A percentile compares a stretch with the other conserved stretches of the same genome.
Evolutionary conservation across 2,329 filamentous ascomycete genomes (phyloP).

Genomic region (Colletotrichum godetiae): DNA sequence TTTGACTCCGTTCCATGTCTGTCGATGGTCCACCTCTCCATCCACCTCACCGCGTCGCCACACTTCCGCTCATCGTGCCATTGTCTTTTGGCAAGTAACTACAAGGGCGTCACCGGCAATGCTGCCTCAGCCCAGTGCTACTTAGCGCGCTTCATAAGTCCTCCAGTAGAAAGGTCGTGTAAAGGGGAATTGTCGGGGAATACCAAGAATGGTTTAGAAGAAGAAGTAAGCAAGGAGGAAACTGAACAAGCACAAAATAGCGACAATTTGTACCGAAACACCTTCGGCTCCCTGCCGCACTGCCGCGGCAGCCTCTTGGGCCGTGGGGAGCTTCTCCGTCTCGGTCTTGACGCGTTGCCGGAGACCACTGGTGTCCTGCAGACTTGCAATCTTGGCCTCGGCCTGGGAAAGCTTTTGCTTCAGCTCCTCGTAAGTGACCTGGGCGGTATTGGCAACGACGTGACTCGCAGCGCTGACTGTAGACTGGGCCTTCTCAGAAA

Average conservation of each 20-base stretch:
- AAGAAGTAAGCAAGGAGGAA: slow-evolving; percentile 97
- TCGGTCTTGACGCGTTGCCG: slow-evolving; percentile 75
- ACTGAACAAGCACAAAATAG: slow-evolving; percentile 85
- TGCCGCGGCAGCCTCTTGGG: slow-evolving; percentile 62
- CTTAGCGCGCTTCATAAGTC: slow-evolving; percentile 11
- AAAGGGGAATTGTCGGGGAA: slow-evolving; percentile 15
- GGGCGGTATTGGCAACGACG: slow-evolving; percentile 57
- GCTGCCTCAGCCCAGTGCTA: neutral
- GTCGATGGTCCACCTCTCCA: slow-evolving; percentile 1
- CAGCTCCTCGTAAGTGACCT: slow-evolving; percentile 67
- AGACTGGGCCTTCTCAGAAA: slow-evolving; percentile 44
- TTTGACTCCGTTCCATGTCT: slow-evolving; percentile 29
- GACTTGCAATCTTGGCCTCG: slow-evolving; percentile 75
- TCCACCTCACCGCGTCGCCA: slow-evolving; percentile 5
- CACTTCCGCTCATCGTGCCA: neutral
- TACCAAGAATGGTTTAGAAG: slow-evolving; percentile 70
- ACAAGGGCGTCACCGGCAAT: neutral
- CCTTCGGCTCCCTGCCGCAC: slow-evolving; percentile 73
- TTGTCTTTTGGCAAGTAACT: neutral
- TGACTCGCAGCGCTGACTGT: slow-evolving; percentile 56
- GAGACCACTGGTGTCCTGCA: slow-evolving; percentile 78
- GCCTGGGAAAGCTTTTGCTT: slow-evolving; percentile 80
- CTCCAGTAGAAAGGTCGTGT: slow-evolving; percentile 20
- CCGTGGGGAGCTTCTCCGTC: slow-evolving; percentile 61
- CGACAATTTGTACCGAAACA: slow-evolving; percentile 87